Evolutionary conservation across 768 basidiomycete genomes (phyloP).

Genomic region (Kwoniella botswanensis): DNA sequence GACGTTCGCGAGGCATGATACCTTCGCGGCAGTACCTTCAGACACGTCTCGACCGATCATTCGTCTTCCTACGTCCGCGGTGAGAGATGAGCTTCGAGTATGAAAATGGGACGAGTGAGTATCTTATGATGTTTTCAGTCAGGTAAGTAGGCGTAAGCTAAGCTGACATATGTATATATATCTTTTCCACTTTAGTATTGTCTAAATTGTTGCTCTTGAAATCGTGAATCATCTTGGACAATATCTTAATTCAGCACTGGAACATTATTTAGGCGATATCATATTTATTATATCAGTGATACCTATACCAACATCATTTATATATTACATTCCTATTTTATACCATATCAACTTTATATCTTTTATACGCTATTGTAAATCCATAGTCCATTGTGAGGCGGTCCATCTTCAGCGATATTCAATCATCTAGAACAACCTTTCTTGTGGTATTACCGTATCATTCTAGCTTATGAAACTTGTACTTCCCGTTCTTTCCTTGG

Average conservation of each 20-base stretch:
- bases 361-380: neutral
- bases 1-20: neutral
- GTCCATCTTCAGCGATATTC: too few relatives aligned
- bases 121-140: neutral
- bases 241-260: too few relatives aligned
- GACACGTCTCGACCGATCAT: neutral
- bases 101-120: neutral
- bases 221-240: too few relatives aligned
- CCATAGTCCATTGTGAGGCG: neutral
- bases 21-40: neutral
- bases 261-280: too few relatives aligned
- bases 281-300: neutral
- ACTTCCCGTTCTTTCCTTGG: constrained; percentile 12
- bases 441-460: neutral
- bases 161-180: too few relatives aligned
- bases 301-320: neutral
- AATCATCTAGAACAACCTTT: neutral
- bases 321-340: neutral
- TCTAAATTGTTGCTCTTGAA: too few relatives aligned
- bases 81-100: neutral
- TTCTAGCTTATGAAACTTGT: neutral
- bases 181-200: too few relatives aligned
- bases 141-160: neutral
- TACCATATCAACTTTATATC: neutral
- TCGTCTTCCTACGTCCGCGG: neutral